Base-by-base conservation (phyloP, 305 asterid genomes). In the Fraxinus ornus region DNA sequence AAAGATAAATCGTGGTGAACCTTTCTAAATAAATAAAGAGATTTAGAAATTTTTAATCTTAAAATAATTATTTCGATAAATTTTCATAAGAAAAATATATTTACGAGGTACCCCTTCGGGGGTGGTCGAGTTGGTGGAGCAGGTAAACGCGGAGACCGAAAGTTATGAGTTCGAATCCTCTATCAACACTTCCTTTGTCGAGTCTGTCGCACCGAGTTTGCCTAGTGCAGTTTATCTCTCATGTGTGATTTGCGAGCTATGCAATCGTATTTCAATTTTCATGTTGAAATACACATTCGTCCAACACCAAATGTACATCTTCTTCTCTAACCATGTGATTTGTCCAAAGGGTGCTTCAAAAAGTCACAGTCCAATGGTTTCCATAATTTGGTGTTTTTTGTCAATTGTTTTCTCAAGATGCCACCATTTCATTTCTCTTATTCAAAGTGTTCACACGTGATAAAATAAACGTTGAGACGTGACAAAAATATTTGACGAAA, bases 281-380 rank as follows among this genome's bases (percentile, higher is more conserved):
- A 19, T 2, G 8, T 21, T 60, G 49, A 41, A 41, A 41, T 7
- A 60, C 8, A 21, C 30, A 60, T 22, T 60, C 28, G 22, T 0
- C 70, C 70, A 60, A 60, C 70, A 60, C 30, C 28, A 21, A 60
- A 60, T 24, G 33, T 10, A 3, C 10, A 22, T 66, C 35, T 9
- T 26, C 73, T 66, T 24, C 35, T 26, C 35, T 66, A 66, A 24
- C 73, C 73, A 66, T 66, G 73, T 66, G 36, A 3, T 10, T 13
- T 26, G 73, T 66, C 73, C 73, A 24, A 24, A 66, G 73, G 73
- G 32, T 66, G 73, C 73, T 66, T 17, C 73, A 66, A 66, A 66
- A 66, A 66, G 73, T 26, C 7, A 22, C n/a, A 3, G 9, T 64
- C 33, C 35, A 24, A 3, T 66, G 70, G 5, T 30, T 21, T 60